Evolutionary conservation across 1,284 basidiomycete genomes (phyloP).

Genomic region (Uromyces viciae-fabae): DNA sequence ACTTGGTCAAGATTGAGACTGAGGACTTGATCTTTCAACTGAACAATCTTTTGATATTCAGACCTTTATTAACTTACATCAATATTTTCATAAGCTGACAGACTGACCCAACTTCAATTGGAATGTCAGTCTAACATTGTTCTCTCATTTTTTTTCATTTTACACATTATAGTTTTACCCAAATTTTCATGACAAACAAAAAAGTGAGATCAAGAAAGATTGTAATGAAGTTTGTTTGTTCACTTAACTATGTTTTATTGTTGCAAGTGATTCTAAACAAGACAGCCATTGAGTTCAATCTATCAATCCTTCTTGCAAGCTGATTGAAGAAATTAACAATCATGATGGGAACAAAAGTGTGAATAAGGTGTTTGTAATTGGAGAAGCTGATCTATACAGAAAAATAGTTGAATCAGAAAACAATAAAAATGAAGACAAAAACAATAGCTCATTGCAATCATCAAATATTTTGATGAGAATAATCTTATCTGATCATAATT

Average conservation of each 20-base stretch:
- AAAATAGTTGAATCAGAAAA: constrained; percentile 60
- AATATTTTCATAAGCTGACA: constrained; percentile 65
- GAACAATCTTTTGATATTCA: too few species aligned
- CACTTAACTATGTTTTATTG: not conserved
- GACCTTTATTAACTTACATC: constrained; percentile 71
- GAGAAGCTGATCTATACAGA: constrained; percentile 79
- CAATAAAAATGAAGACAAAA: not conserved
- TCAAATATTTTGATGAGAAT: constrained; percentile 83
- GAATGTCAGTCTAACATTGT: not conserved
- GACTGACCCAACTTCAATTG: not conserved
- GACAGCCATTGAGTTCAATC: constrained; percentile 16
- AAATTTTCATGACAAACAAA: too few species aligned
- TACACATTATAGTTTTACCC: too few species aligned
- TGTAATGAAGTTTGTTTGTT: not conserved
- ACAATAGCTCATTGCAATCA: constrained; percentile 50
- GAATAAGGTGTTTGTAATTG: constrained; percentile 70
- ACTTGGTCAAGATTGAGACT: constrained; percentile 20
- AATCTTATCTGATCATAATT: constrained; percentile 57
- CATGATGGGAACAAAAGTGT: constrained; percentile 44
- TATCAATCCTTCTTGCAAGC: constrained; percentile 8
- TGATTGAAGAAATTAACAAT: constrained; percentile 36
- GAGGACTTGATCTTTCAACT: constrained; percentile 37
- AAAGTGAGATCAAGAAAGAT: not conserved
- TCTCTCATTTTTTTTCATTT: not conserved
- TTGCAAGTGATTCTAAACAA: not conserved